phyloP scores from a whole-genome alignment of 768 basidiomycete genomes.

The Mycena maculata region DNA sequence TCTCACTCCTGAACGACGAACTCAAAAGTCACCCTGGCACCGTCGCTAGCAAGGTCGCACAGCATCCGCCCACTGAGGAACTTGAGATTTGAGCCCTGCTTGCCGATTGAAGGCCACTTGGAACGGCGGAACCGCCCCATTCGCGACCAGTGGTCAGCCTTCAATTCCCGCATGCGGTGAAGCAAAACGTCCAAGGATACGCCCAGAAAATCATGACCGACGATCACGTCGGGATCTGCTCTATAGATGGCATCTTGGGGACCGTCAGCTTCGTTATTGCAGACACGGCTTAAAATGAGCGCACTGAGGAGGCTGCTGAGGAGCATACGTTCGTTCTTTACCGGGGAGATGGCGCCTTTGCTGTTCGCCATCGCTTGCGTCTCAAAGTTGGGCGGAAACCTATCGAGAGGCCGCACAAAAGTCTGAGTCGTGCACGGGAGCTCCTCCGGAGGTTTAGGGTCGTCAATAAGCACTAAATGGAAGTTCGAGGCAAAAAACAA shows the following conservation, averaged over 20 bases:
- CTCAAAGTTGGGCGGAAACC: constrained; percentile 89
- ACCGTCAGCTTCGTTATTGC: constrained; percentile 10
- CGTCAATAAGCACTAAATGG: constrained; percentile 83
- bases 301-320: constrained; percentile 84
- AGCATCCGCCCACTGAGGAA: constrained; percentile 88
- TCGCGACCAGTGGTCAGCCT: constrained; percentile 94
- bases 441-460: constrained; percentile 89
- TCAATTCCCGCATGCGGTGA: constrained; percentile 90
- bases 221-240: constrained; percentile 92
- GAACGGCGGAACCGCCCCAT: constrained; percentile 89
- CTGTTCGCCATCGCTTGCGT: constrained; percentile 68
- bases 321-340: constrained; percentile 86
- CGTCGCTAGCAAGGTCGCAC: constrained; percentile 94
- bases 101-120: constrained; percentile 85
- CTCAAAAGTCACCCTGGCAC: constrained; percentile 78
- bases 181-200: constrained; percentile 91
- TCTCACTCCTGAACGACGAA: not conserved
- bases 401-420: constrained; percentile 89
- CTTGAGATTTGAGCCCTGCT: constrained; percentile 84
- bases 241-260: constrained; percentile 76
- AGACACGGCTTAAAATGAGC: constrained; percentile 24
- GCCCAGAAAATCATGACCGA: constrained; percentile 95
- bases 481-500: not conserved
- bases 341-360: constrained; percentile 76
- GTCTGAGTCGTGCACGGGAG: constrained; percentile 87